phyloP scores from a whole-genome alignment of 805 yeast genomes.

The Metschnikowia anglica region DNA sequence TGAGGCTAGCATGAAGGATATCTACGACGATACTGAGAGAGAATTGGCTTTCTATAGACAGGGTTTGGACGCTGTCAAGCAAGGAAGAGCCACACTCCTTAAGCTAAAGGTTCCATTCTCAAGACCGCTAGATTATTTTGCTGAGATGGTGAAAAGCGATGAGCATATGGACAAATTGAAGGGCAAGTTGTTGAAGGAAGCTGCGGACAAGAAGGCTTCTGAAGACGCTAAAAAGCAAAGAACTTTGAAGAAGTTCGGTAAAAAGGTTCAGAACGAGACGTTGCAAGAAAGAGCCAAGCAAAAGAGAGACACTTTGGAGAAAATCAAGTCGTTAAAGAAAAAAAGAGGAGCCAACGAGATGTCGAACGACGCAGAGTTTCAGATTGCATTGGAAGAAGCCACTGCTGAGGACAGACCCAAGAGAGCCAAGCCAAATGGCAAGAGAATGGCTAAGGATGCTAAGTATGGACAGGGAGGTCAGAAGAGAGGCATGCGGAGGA shows the following conservation, averaged over 20 bases:
- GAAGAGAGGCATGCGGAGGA: conserved; percentile 70
- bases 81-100: conserved; percentile 63
- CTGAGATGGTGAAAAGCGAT: conserved; percentile 97
- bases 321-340: conserved; percentile 85
- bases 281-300: conserved; percentile 91
- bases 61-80: conserved; percentile 78
- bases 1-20: conserved; percentile 72
- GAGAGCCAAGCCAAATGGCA: conserved; percentile 58
- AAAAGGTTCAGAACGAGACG: conserved; percentile 92
- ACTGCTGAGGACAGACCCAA: conserved; percentile 56
- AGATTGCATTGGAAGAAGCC: conserved; percentile 90
- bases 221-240: conserved; percentile 95
- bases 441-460: conserved; percentile 67
- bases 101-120: conserved; percentile 81
- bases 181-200: conserved; percentile 74
- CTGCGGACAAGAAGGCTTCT: conserved; percentile 80
- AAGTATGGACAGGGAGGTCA: conserved; percentile 79
- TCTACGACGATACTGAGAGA: conserved; percentile 93
- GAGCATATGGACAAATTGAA: conserved; percentile 96
- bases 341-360: conserved; percentile 80
- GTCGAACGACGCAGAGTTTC: conserved; percentile 68
- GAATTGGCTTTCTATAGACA: conserved; percentile 95
- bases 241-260: conserved; percentile 93
- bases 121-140: conserved; percentile 93
- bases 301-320: conserved; percentile 85